phyloP scores from a whole-genome alignment of 2,329 filamentous ascomycete genomes.

The Diplocarpon rosae region DNA sequence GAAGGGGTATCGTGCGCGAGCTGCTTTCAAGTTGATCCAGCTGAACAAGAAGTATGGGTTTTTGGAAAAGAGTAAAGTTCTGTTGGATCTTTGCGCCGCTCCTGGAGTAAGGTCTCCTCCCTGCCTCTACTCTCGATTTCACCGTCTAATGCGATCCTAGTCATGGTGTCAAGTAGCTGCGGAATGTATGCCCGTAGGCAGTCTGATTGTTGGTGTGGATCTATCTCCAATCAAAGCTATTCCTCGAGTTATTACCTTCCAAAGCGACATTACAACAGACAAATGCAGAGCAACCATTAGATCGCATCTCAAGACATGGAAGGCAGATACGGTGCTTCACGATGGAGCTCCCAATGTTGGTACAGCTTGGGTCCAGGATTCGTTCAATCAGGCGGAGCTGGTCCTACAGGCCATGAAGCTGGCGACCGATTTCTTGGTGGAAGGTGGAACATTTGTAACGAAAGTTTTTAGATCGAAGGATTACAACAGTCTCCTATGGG shows the following conservation, averaged over 20 bases:
- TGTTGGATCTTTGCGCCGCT: constrained; percentile 94
- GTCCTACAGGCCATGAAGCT: constrained; percentile 84
- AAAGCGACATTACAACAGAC: constrained; percentile 95
- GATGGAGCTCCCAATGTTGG: constrained; percentile 97
- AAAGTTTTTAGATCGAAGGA: constrained; percentile 97
- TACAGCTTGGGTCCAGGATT: constrained; percentile 96
- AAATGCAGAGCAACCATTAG: constrained; percentile 87
- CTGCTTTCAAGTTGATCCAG: constrained; percentile 96
- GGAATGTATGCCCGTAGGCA: constrained; percentile 84
- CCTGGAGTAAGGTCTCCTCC: constrained; percentile 59
- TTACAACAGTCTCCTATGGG: constrained; percentile 92
- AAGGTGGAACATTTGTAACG: constrained; percentile 88
- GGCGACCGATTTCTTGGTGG: constrained; percentile 81
- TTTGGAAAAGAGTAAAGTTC: constrained; percentile 88
- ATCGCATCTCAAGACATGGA: constrained; percentile 87
- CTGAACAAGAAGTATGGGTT: constrained; percentile 99
- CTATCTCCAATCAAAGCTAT: constrained; percentile 92
- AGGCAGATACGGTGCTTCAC: constrained; percentile 89
- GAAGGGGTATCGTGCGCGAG: constrained; percentile 89
- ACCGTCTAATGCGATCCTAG: constrained; percentile 31
- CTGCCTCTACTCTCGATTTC: neutral
- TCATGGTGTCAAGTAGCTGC: constrained; percentile 96
- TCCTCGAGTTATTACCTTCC: constrained; percentile 85
- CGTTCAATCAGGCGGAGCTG: constrained; percentile 92
- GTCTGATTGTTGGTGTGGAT: constrained; percentile 90